A percentile compares a stretch with the other conserved stretches of the same genome.
These are phyloP conservation scores for Pichia sp. DNA, from an alignment of 1,139 yeast species.

Conservation along the genomic window DNA sequence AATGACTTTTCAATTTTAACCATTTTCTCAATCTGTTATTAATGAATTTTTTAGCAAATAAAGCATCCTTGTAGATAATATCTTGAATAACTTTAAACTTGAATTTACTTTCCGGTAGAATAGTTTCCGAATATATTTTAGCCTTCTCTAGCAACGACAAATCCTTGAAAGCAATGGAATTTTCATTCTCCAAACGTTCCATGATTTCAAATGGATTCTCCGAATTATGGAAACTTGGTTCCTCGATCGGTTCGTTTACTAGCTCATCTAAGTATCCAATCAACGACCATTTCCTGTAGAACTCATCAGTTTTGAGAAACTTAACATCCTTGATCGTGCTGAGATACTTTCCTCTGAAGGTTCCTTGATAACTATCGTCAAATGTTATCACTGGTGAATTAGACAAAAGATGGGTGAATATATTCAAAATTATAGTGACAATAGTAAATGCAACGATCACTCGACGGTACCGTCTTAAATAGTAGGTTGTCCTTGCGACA, in stretches of 20 bases:
- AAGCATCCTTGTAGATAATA: constrained; percentile 25
- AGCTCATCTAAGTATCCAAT: constrained; percentile 25
- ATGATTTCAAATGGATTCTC: constrained; percentile 19
- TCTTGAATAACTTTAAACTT: constrained; percentile 24
- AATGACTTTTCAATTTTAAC: constrained; percentile 20
- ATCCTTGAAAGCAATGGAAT: constrained; percentile 14
- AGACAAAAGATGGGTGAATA: background rate
- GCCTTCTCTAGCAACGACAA: constrained; percentile 17
- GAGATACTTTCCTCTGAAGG: constrained; percentile 25
- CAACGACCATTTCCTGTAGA: constrained; percentile 21
- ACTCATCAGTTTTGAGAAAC: constrained; percentile 22
- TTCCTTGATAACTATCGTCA: constrained; percentile 24
- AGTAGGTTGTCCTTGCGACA: background rate
- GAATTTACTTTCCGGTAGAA: constrained; percentile 20
- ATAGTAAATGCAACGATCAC: background rate
- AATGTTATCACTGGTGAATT: constrained; percentile 12
- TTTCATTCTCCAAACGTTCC: constrained; percentile 12
- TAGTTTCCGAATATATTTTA: constrained; percentile 13
- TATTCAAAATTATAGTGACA: constrained; percentile 1
- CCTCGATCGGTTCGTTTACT: constrained; percentile 24
- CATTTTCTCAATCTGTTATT: constrained; percentile 23
- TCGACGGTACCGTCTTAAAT: background rate
- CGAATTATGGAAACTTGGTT: constrained; percentile 17
- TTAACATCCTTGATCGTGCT: constrained; percentile 17
- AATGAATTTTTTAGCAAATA: constrained; percentile 22